These are phyloP conservation scores for Pythium chondricola DNA, from an alignment of 352 stramenopile genomes.

Conservation along the genomic window DNA sequence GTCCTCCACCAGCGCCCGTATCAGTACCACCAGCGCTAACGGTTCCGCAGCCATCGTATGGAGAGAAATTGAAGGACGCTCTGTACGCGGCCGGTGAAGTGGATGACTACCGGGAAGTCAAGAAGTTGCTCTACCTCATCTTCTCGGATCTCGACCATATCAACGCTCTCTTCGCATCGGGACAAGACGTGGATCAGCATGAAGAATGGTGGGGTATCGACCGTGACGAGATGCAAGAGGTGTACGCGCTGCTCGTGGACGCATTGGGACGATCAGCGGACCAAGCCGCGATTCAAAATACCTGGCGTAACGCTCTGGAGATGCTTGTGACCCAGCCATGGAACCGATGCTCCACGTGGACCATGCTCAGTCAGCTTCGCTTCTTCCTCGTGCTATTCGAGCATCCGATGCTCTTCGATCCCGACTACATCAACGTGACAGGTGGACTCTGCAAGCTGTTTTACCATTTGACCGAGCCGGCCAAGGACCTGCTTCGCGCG, in stretches of 20 bases:
- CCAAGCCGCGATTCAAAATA: slow-evolving; percentile 56
- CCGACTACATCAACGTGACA: slow-evolving; percentile 64
- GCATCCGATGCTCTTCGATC: slow-evolving; percentile 68
- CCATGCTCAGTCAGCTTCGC: slow-evolving; percentile 28
- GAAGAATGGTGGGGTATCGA: slow-evolving; percentile 52
- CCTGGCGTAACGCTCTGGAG: slow-evolving; percentile 61
- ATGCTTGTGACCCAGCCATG: slow-evolving; percentile 64
- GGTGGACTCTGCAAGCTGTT: slow-evolving; percentile 67
- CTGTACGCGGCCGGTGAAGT: slow-evolving; percentile 32
- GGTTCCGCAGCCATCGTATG: slow-evolving; percentile 19
- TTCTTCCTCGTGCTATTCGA: slow-evolving; percentile 77
- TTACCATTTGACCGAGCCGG: slow-evolving; percentile 37
- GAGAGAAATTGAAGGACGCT: slow-evolving; percentile 32
- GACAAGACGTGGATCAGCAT: slow-evolving; percentile 7
- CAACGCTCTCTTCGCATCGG: slow-evolving; percentile 35
- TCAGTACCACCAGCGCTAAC: slow-evolving; percentile 6
- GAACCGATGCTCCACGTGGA: slow-evolving; percentile 73
- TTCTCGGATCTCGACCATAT: slow-evolving; percentile 60
- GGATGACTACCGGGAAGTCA: slow-evolving; percentile 44
- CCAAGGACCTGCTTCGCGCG: slow-evolving; percentile 46
- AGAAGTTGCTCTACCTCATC: slow-evolving; percentile 58
- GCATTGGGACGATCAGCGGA: slow-evolving; percentile 28
- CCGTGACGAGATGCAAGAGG: slow-evolving; percentile 27
- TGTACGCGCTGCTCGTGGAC: slow-evolving; percentile 38
- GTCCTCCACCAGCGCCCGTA: neutral